Base-by-base conservation (phyloP, 2,329 filamentous ascomycete species). In the Aspergillus persii region DNA sequence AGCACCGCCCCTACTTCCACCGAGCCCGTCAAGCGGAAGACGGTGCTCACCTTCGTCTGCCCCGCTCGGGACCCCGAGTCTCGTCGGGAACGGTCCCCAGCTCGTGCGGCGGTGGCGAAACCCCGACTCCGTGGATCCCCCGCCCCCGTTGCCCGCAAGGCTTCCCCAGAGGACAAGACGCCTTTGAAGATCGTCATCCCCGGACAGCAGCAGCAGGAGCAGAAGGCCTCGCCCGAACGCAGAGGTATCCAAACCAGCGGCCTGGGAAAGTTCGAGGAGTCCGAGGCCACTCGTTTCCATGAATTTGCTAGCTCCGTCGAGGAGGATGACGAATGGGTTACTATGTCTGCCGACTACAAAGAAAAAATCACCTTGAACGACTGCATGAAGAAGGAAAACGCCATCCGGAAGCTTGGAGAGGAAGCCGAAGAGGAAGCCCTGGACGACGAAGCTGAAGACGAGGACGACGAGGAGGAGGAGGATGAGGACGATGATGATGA, bases 381-480 rank as follows among this genome's bases (percentile, higher is more conserved):
- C 72, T 96, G 93, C 4, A 82, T 99, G 65, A 84, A 86, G 73
- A 96, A 96, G 76, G 95, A 99, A 77, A 92, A 92, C 62, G 87
- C 86, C 31, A 95, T 99, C 63, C 89, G 94, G 52, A 88, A 90
- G 62, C 79, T 98, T 29, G 94, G 88, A 51, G 89, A 91, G 71
- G 94, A 99, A 76, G 95, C 88, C 1, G 95, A 98, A 71, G 91
- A 96, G 68, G 95, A 98, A 76, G 93, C 88, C 8, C 82, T 89
- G 57, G 89, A 91, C 57, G 88, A 91, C 53, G 86, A 89, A n/a
- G 86, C 88, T 7, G 80, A 84, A 57, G 88, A 91, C 52, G 86
- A 89, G 15, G 77, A 81, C 2, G 82, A 81, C 4, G 78, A 83
- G 2, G 71, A 74, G 3, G 66, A 71, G 2, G 68, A 74, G 0